Percentiles rank a stretch among this genome's conserved stretches.
Conservation (phyloP, 176 grass and related monocot genomes). For the Poa pratensis region DNA sequence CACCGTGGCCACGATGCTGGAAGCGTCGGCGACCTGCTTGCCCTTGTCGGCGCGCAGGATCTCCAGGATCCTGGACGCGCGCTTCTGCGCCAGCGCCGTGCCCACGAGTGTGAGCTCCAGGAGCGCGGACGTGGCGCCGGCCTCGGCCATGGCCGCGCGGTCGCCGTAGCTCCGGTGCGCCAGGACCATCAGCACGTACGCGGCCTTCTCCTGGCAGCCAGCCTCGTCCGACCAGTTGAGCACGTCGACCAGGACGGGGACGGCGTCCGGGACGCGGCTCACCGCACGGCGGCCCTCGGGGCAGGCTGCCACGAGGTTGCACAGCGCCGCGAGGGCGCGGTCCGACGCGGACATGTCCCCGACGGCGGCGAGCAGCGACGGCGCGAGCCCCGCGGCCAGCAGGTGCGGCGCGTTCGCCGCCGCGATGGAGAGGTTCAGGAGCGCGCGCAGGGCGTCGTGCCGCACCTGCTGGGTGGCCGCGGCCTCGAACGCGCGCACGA, state of each 20-base stretch:
- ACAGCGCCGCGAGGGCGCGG: conserved; percentile 69
- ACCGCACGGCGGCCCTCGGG: conserved; percentile 70
- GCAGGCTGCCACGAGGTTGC: conserved; percentile 72
- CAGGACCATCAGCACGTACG: conserved; percentile 93
- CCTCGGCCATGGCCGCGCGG: conserved; percentile 69
- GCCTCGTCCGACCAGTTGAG: conserved; percentile 79
- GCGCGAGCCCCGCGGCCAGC: conserved; percentile 60
- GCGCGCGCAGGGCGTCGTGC: conserved; percentile 76
- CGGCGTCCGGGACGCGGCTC: conserved; percentile 56
- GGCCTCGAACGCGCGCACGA: conserved; percentile 54
- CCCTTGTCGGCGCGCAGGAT: conserved; percentile 79
- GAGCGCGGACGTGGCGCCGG: conserved; percentile 67
- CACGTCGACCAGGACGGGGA: conserved; percentile 67
- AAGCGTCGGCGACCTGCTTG: conserved; percentile 53
- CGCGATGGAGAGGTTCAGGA: conserved; percentile 85
- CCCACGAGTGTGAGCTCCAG: conserved; percentile 92
- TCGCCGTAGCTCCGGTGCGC: conserved; percentile 72
- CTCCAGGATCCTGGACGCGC: conserved; percentile 86
- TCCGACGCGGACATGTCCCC: conserved; percentile 55
- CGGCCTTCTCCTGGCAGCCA: conserved; percentile 87
- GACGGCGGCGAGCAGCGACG: conserved; percentile 49
- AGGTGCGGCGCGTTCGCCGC: conserved; percentile 65
- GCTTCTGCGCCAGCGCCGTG: conserved; percentile 84
- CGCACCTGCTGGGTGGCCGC: conserved; percentile 42
- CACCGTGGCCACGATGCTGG: conserved; percentile 48